Percentiles rank a stretch among this genome's conserved stretches.
Conservation (phyloP, 768 basidiomycete genomes). For the Phallus indusiatus region DNA sequence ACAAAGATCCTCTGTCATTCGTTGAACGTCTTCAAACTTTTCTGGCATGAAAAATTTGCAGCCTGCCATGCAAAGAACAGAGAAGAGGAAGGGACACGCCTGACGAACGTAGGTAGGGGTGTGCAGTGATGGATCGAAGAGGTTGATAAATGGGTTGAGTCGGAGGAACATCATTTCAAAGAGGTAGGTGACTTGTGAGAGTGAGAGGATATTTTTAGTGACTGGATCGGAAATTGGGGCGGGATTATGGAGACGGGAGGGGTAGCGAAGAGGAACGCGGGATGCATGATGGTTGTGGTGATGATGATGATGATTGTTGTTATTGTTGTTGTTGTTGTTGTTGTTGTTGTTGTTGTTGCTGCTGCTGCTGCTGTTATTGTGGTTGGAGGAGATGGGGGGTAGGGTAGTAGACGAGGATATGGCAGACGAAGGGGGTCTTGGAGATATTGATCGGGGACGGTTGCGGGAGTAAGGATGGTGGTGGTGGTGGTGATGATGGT, state of each 20-base stretch:
- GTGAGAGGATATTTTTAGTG: conserved; percentile 57
- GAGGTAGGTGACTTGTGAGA: conserved; percentile 58
- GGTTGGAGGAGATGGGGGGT: not conserved
- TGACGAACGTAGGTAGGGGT: conserved; percentile 70
- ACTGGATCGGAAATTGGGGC: conserved; percentile 50
- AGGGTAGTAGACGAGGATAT: no score
- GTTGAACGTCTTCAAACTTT: conserved; percentile 56
- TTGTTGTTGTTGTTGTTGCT: no score
- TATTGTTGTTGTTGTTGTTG: no score
- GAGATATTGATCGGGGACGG: no score
- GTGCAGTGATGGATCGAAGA: conserved; percentile 84
- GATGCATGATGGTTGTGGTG: not conserved
- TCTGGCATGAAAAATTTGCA: conserved; percentile 75
- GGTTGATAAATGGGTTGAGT: conserved; percentile 81
- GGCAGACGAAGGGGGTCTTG: no score
- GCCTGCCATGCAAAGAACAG: conserved; percentile 73
- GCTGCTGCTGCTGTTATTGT: no score
- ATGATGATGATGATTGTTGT: conserved; percentile 17
- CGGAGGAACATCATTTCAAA: conserved; percentile 76
- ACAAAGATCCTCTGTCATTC: conserved; percentile 65
- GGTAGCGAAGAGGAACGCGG: not conserved
- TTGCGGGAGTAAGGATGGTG: no score
- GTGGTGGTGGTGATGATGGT: no score
- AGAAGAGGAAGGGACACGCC: conserved; percentile 76
- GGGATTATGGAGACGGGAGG: not conserved